phyloP scores from a whole-genome alignment of 768 basidiomycete genomes.

The Lentinula aciculospora region DNA sequence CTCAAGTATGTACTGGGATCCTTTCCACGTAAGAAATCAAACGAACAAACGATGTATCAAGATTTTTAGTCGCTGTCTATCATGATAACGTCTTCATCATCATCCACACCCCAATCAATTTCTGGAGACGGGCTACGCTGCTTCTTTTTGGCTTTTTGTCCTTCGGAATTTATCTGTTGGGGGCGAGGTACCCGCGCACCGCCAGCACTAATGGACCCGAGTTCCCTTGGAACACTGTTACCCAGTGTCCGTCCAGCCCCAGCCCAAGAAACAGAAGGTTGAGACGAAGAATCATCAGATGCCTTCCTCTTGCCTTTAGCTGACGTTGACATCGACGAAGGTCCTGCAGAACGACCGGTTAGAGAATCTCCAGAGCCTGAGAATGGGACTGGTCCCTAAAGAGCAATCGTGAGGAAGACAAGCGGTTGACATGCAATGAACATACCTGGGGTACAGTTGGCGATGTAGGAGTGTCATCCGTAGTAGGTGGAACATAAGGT shows the following conservation, averaged over 20 bases:
- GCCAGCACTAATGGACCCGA: constrained; percentile 47
- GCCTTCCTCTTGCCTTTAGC: constrained; percentile 51
- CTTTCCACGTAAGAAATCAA: too few relatives aligned
- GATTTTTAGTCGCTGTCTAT: constrained; percentile 67
- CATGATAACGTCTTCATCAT: constrained; percentile 75
- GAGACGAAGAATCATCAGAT: constrained; percentile 26
- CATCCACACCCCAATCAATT: constrained; percentile 73
- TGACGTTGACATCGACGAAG: constrained; percentile 24
- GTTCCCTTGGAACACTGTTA: constrained; percentile 28
- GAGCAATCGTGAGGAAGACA: background rate
- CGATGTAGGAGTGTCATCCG: constrained; percentile 22
- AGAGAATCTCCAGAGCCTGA: constrained; percentile 65
- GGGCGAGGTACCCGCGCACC: constrained; percentile 45
- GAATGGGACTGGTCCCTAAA: constrained; percentile 45
- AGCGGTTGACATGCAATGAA: background rate
- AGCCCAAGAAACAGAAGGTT: constrained; percentile 30
- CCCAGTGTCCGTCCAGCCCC: constrained; percentile 49
- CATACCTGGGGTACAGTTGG: constrained; percentile 26
- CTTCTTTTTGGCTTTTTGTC: constrained; percentile 27
- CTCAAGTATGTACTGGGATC: background rate
- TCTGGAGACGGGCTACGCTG: constrained; percentile 61
- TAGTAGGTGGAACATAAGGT: constrained; percentile 53
- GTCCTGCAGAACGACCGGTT: constrained; percentile 37
- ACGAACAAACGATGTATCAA: background rate
- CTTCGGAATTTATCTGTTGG: constrained; percentile 29